Evolutionary conservation across 257 asterid species (phyloP).

Genomic region (Cynanchum wilfordii): DNA sequence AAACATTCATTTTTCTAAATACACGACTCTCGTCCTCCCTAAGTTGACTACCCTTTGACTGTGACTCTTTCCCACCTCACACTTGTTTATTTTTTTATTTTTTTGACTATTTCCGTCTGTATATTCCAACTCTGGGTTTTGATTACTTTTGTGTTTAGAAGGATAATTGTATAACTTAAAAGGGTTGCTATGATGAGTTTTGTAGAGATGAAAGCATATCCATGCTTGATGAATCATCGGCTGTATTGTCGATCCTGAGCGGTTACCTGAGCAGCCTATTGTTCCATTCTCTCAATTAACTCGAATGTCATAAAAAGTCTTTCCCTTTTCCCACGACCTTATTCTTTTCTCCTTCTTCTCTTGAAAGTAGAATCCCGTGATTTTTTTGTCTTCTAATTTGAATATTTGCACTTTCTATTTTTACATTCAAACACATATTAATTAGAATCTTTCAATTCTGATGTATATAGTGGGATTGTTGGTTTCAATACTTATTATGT

Average conservation of each 20-base stretch:
- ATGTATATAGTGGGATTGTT: neutral
- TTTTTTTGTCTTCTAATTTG: neutral
- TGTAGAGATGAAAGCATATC: conserved; percentile 22
- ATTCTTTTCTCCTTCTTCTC: neutral
- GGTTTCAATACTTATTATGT: neutral
- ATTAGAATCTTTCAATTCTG: neutral
- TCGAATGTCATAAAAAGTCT: neutral
- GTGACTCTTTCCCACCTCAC: neutral
- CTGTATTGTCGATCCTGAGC: conserved; percentile 54
- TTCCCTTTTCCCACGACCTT: neutral
- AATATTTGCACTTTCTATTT: neutral
- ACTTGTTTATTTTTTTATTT: too few relatives aligned
- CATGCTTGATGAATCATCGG: conserved; percentile 46
- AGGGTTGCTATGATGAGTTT: conserved; percentile 26
- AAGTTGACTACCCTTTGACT: neutral
- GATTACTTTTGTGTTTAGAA: neutral
- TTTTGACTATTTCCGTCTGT: neutral
- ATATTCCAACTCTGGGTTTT: neutral
- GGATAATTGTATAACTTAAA: neutral
- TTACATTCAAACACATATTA: neutral
- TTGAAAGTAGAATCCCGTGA: neutral
- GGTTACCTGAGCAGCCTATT: conserved; percentile 49
- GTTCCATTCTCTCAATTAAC: neutral
- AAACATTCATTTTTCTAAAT: neutral
- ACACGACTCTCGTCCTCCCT: neutral